Base-by-base conservation (phyloP, 495 filamentous ascomycete genomes). In the Podospora bellae-mahoneyi region DNA sequence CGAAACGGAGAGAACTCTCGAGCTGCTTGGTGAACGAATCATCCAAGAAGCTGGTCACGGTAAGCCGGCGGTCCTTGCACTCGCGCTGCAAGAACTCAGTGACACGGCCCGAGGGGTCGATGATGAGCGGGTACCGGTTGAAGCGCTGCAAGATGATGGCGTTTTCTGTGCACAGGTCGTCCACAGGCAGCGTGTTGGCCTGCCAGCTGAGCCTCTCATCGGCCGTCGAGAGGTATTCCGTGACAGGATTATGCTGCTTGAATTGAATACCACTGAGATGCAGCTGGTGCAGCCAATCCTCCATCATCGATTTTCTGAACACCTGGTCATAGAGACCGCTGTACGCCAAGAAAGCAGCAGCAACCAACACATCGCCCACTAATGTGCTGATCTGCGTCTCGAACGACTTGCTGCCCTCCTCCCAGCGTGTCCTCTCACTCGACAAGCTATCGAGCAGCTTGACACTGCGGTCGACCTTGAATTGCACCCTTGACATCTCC, bases 91-190 rank as follows among this genome's bases (percentile, higher is more conserved):
- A 77, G 82, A 97, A 99, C 71, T 99, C 94, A 2, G 91, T 93
- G 53, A 92, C 91, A 39, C 96, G 89, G 27, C 95, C 95, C 23
- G 95, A 97, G 2, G 95, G 95, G 77, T 99, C 95, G 75, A 99
- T 97, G 75, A 99, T 98, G 60, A 99, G 85, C 32, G 95, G 95
- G 77, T 99, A 99, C 66, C 95, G 87, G 84, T 99, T 98, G 86
- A 97, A 99, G 55, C 94, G 86, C 82, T 97, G 94, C 64, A 99
- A 84, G 68, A 99, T 89, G 72, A 99, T 97, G 64, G 95, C 95
- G 73, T 99, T 99, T 76, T 99, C 95, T 0, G 95, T 99, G 82
- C 96, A 98, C 32, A 99, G 87, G 74, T 99, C 96, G 74, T 99
- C 95, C n/a, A 97, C 96, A 10, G 95, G 95, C 30, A 99, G 82